Evolutionary conservation across 257 asterid species (phyloP).

Genomic region (Solanum acaule): DNA sequence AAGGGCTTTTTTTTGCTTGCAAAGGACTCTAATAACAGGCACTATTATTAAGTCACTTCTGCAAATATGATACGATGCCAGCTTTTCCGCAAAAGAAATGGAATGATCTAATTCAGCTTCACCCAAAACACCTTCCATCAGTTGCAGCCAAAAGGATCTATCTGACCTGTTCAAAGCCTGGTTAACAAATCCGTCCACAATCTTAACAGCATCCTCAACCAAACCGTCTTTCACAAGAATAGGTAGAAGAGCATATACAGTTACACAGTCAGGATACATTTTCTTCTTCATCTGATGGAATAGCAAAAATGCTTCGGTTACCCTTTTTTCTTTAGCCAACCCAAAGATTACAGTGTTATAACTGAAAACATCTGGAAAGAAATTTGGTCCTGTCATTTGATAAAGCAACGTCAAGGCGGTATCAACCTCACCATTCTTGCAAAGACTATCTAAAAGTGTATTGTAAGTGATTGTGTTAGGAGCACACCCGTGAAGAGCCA

Average conservation of each 20-base stretch:
- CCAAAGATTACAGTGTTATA: slow-evolving; percentile 81
- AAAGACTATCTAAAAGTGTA: slow-evolving; percentile 77
- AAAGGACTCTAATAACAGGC: slow-evolving; percentile 48
- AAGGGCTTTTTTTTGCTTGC: slow-evolving; percentile 64
- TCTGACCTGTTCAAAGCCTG: slow-evolving; percentile 11
- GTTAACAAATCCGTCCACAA: slow-evolving; percentile 36
- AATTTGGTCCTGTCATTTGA: slow-evolving; percentile 52
- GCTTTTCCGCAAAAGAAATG: slow-evolving; percentile 49
- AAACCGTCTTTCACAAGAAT: slow-evolving; percentile 66
- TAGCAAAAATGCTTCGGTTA: slow-evolving; percentile 73
- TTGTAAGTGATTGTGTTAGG: slow-evolving; percentile 83
- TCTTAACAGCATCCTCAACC: slow-evolving; percentile 53
- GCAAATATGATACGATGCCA: slow-evolving; percentile 55
- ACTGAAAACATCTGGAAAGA: slow-evolving; percentile 70
- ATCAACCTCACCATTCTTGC: slow-evolving; percentile 73
- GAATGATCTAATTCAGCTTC: slow-evolving; percentile 52
- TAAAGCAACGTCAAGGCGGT: slow-evolving; percentile 59
- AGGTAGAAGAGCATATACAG: slow-evolving; percentile 66
- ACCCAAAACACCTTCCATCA: slow-evolving; percentile 50
- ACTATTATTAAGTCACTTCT: slow-evolving; percentile 53
- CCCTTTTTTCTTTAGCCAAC: slow-evolving; percentile 58
- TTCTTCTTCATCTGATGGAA: slow-evolving; percentile 84
- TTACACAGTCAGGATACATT: slow-evolving; percentile 55
- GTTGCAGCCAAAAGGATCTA: slow-evolving; percentile 59
- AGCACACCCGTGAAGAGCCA: slow-evolving; percentile 54